These are phyloP conservation scores for Anaeromyces robustus DNA, from an alignment of 192 early-diverging fungal species.

Conservation along the genomic window DNA sequence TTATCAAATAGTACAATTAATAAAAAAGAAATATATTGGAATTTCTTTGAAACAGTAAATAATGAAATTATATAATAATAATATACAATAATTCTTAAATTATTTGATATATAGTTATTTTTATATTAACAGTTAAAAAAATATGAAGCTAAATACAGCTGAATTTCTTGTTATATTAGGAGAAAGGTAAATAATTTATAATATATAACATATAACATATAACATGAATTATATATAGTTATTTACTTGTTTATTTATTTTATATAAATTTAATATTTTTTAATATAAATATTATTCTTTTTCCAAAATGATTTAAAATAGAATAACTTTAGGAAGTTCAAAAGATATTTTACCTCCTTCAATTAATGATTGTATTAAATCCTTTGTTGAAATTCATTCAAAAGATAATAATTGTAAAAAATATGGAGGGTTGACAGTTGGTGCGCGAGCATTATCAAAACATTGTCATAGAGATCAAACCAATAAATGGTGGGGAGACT, in stretches of 20 bases:
- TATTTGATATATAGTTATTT: too few relatives aligned
- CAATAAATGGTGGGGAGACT: slow-evolving; percentile 7
- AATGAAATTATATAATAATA: too few relatives aligned
- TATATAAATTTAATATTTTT: too few relatives aligned
- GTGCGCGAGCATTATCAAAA: slow-evolving; percentile 11
- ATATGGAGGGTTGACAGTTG: slow-evolving; percentile 8
- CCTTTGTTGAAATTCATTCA: slow-evolving; percentile 7
- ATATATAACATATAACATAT: too few relatives aligned
- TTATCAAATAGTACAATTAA: background rate
- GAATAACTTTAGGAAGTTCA: slow-evolving; percentile 5
- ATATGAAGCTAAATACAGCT: background rate
- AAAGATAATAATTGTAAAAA: background rate
- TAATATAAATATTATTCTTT: too few relatives aligned
- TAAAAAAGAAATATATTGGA: background rate
- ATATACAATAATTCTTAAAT: too few relatives aligned
- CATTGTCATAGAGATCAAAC: slow-evolving; percentile 9
- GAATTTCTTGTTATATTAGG: background rate
- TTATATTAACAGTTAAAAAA: too few relatives aligned
- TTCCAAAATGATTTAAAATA: too few relatives aligned
- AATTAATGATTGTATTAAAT: slow-evolving; percentile 1
- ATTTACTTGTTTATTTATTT: too few relatives aligned
- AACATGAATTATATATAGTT: too few relatives aligned
- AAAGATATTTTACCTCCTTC: slow-evolving; percentile 8
- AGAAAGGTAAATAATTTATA: background rate
- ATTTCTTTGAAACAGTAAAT: background rate